These are phyloP conservation scores for Penicillium decumbens DNA, from an alignment of 2,329 filamentous ascomycete species.

Conservation along the genomic window DNA sequence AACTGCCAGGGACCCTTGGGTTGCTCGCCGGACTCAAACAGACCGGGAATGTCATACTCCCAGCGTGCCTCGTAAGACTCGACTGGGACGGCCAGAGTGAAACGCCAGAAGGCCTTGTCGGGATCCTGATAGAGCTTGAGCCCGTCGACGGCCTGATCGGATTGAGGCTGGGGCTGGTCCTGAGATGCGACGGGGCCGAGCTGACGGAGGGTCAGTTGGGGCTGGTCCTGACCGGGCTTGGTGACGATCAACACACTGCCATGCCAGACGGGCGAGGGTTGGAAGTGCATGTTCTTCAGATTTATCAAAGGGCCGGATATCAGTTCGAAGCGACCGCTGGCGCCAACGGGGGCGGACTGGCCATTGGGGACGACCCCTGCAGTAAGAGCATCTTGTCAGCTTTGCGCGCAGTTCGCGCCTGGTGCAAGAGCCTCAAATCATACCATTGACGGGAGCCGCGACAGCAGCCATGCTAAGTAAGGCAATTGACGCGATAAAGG, in stretches of 20 bases:
- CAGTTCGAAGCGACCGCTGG: constrained; percentile 36
- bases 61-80: constrained; percentile 69
- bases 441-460: constrained; percentile 18
- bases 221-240: constrained; percentile 61
- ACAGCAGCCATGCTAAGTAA: constrained; percentile 17
- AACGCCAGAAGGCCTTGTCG: constrained; percentile 58
- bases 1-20: constrained; percentile 51
- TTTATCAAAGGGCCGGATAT: constrained; percentile 49
- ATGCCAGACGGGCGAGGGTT: constrained; percentile 56
- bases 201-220: constrained; percentile 51
- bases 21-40: constrained; percentile 59
- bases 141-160: constrained; percentile 33
- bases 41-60: constrained; percentile 67
- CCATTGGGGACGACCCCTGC: constrained; percentile 23
- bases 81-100: constrained; percentile 58
- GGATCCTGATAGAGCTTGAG: constrained; percentile 59
- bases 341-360: constrained; percentile 10
- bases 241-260: constrained; percentile 83
- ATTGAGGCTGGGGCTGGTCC: constrained; percentile 14
- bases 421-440: not conserved
- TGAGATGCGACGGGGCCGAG: constrained; percentile 30
- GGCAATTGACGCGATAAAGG: constrained; percentile 4
- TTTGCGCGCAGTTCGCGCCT: not conserved
- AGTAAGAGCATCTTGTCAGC: constrained; percentile 2
- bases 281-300: constrained; percentile 44